Base-by-base conservation (phyloP, 257 asterid species). In the Echium plantagineum region DNA sequence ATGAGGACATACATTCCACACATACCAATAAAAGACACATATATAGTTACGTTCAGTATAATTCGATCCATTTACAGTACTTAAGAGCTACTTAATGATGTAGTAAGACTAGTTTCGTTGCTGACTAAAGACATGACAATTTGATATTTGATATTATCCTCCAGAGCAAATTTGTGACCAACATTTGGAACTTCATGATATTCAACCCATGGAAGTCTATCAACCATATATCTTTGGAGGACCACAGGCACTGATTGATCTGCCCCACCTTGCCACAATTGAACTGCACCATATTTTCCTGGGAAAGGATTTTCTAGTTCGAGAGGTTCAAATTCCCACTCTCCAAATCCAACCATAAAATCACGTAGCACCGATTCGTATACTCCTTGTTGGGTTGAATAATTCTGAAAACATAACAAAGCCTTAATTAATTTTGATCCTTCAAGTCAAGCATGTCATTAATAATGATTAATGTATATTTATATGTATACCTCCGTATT, bases 301-400 rank as follows among this genome's bases (percentile, higher is more conserved):
- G 13, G 22, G 52, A 71, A 79, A 26, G 80, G 83, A 63, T 71
- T 62, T 3, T 77, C 63, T n/a, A 82, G 68, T 5, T 74, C 62
- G 80, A 77, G 72, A 2, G 89, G 89, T 69, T 69, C 76, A 21
- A 79, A 77, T 0, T 79, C 89, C 80, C 83, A 79, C 1, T 66
- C 42, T 66, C 89, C 82, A 7, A 79, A 77, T 17, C 80, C 85
- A 52, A 82, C 52, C 75, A 66, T 77, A 75, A 77, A 49, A 63
- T 82, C 89, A 0, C 82, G 83, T 56, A 74, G 67, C 20, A 68
- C 58, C 46, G 89, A 82, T 74, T 82, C 82, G 24, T 53, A 59
- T 38, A 52, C 66, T 19, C 89, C 83, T 63, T 79, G 83, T 28
- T 82, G 22, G 7, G 13, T 19, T 6, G 57, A 53, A 53, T 53